These are phyloP conservation scores for Cyanidioschyzon merolae DNA, from an alignment of 23 red algal species.

Conservation along the genomic window DNA sequence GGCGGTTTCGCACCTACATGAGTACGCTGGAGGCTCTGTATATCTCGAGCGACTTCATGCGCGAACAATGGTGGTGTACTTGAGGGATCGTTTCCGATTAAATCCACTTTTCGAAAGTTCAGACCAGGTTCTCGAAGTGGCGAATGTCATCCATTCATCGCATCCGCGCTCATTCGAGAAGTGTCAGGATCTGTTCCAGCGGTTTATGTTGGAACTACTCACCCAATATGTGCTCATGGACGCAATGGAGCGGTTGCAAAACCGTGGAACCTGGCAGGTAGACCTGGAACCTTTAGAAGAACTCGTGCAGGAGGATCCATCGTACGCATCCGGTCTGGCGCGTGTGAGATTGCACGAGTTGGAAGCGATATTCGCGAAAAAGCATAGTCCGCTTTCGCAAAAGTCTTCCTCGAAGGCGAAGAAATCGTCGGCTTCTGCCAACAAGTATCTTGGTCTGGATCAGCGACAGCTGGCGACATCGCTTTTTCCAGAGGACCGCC, in stretches of 20 bases:
- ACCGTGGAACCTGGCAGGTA: not conserved
- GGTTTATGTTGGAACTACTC: not conserved
- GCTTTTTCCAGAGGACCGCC: not conserved
- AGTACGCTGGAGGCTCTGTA: not conserved
- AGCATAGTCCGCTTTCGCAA: not conserved
- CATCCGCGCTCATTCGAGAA: not conserved
- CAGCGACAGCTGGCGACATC: not conserved
- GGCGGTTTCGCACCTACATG: not conserved
- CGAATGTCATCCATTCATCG: not conserved
- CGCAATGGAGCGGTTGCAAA: not conserved
- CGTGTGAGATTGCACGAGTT: not conserved
- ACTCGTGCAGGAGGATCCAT: conserved; percentile 1
- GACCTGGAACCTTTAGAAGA: not conserved
- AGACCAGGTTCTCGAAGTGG: not conserved
- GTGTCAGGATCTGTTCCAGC: not conserved
- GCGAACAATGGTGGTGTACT: not conserved
- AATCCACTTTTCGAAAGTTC: not conserved
- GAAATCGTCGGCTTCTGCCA: not conserved
- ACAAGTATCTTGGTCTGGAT: too few relatives aligned
- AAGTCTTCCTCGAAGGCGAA: not conserved
- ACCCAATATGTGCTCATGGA: not conserved
- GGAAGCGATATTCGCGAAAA: not conserved
- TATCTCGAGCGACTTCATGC: conserved; percentile 6
- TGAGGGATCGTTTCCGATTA: not conserved
- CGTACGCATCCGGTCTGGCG: not conserved